phyloP scores from a whole-genome alignment of 2,329 filamentous ascomycete genomes.

The Talaromyces islandicus region DNA sequence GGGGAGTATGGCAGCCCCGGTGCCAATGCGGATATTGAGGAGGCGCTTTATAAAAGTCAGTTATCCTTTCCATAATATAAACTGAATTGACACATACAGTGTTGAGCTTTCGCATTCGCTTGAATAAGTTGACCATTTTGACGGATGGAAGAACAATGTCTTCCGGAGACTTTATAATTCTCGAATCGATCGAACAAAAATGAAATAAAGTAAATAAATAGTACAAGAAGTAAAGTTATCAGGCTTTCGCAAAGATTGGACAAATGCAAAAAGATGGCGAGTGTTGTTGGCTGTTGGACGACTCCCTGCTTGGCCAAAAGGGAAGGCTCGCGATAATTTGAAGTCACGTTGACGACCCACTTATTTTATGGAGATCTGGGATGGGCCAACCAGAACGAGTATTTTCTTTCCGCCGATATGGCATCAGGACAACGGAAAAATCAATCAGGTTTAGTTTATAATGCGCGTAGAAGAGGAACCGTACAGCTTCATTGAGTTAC shows the following conservation, averaged over 20 bases:
- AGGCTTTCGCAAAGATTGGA: background rate
- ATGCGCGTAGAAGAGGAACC: too few species aligned
- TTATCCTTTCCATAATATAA: slow-evolving; percentile 18
- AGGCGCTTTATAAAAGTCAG: slow-evolving; percentile 48
- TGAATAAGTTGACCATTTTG: slow-evolving; percentile 45
- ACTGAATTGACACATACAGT: slow-evolving; percentile 44
- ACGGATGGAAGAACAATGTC: slow-evolving; percentile 15
- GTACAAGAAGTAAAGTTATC: background rate
- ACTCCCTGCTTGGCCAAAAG: background rate
- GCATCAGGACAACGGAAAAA: too few species aligned
- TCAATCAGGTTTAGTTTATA: too few species aligned
- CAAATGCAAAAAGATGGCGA: background rate
- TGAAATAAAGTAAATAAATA: background rate
- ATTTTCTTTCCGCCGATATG: background rate
- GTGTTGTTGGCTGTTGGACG: background rate
- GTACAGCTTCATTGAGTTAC: too few species aligned
- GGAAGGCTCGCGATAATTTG: slow-evolving; percentile 6
- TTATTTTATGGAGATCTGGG: background rate
- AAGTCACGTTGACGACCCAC: slow-evolving; percentile 6
- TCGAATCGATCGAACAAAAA: background rate
- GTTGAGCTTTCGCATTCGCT: slow-evolving; percentile 69
- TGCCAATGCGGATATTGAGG: slow-evolving; percentile 68
- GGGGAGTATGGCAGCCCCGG: slow-evolving; percentile 76
- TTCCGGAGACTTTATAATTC: slow-evolving; percentile 7
- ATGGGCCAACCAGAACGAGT: background rate